A percentile compares a stretch with the other conserved stretches of the same genome.
These are phyloP conservation scores for Blastobotrys chiropterorum DNA, from an alignment of 805 yeast genomes.

Conservation along the genomic window DNA sequence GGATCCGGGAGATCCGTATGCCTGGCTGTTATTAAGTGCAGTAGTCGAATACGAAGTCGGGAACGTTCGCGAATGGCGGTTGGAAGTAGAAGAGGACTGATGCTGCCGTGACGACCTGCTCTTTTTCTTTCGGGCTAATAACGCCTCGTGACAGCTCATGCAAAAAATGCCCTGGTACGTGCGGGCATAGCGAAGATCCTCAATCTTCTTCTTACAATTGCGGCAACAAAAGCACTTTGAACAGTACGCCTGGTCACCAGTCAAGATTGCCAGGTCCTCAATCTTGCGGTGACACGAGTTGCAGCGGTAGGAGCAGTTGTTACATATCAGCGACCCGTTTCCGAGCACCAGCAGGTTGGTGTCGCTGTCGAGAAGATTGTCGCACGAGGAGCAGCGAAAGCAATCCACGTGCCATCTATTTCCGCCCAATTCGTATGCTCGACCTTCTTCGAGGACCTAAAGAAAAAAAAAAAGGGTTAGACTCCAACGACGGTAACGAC, in stretches of 20 bases:
- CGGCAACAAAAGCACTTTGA: conserved; percentile 84
- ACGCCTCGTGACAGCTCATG: conserved; percentile 82
- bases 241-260: conserved; percentile 95
- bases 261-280: conserved; percentile 86
- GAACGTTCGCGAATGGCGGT: not conserved
- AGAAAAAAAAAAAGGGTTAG: conserved; percentile 1
- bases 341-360: conserved; percentile 89
- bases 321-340: conserved; percentile 84
- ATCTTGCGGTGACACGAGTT: conserved; percentile 79
- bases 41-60: not conserved
- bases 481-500: too few relatives aligned
- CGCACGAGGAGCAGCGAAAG: conserved; percentile 83
- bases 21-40: not conserved
- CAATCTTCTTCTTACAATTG: conserved; percentile 78
- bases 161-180: conserved; percentile 91
- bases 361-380: conserved; percentile 70
- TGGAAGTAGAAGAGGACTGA: not conserved
- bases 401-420: conserved; percentile 92
- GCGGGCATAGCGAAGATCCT: conserved; percentile 84
- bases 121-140: conserved; percentile 58
- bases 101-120: not conserved
- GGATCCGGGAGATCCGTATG: not conserved
- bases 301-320: conserved; percentile 88
- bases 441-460: conserved; percentile 70
- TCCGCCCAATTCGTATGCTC: conserved; percentile 82